Conservation (phyloP, 1,139 yeast genomes). For the Spencermartinsiella ligniputridi region DNA sequence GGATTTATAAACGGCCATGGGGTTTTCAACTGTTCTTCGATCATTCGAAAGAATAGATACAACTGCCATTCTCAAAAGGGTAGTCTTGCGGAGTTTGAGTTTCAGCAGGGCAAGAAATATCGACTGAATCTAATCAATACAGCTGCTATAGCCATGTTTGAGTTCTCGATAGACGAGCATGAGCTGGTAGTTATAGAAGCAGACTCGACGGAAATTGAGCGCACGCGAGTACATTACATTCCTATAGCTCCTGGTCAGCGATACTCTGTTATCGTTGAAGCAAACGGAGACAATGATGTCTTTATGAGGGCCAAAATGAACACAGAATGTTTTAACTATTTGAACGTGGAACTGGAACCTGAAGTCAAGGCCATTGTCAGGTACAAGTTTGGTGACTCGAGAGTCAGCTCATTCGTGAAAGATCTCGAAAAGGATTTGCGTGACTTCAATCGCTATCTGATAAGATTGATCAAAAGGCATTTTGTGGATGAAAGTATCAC, state of each 20-base stretch:
- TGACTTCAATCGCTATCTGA: slow-evolving; percentile 13
- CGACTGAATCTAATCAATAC: slow-evolving; percentile 32
- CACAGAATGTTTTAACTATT: slow-evolving; percentile 21
- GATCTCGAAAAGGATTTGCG: slow-evolving; percentile 8
- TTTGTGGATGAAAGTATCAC: not conserved
- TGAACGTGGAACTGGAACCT: slow-evolving; percentile 18
- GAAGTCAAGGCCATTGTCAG: slow-evolving; percentile 18
- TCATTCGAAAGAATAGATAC: slow-evolving; percentile 37
- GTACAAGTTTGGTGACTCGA: slow-evolving; percentile 27
- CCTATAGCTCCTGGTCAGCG: slow-evolving; percentile 74
- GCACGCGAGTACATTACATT: slow-evolving; percentile 49
- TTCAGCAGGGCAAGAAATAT: slow-evolving; percentile 18
- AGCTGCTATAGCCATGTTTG: slow-evolving; percentile 28
- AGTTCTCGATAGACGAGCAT: slow-evolving; percentile 41
- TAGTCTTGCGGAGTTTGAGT: slow-evolving; percentile 7
- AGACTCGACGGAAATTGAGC: slow-evolving; percentile 68
- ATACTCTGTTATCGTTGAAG: slow-evolving; percentile 52
- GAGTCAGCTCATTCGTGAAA: slow-evolving; percentile 29
- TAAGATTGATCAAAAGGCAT: slow-evolving; percentile 19
- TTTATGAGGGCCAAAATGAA: slow-evolving; percentile 23
- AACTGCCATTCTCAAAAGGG: slow-evolving; percentile 15
- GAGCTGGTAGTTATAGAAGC: slow-evolving; percentile 57
- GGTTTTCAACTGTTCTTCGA: slow-evolving; percentile 17
- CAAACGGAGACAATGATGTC: slow-evolving; percentile 28
- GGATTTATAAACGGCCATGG: slow-evolving; percentile 39